Conservation (phyloP, 352 stramenopile species). For the Phytopythium chamaehyphon region DNA sequence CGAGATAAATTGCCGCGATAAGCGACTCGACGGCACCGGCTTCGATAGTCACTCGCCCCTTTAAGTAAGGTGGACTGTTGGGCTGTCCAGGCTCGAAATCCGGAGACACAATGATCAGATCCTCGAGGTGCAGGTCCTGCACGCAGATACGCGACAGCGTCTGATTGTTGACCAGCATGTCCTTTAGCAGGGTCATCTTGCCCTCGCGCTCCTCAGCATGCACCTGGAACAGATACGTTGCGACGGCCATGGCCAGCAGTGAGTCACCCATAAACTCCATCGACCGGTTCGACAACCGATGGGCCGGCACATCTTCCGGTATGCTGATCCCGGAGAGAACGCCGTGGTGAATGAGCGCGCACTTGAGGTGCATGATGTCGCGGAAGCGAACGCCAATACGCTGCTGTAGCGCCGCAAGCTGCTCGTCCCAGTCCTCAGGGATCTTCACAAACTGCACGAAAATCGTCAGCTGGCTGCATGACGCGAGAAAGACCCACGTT, state of each 20-base stretch:
- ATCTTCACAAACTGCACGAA: constrained; percentile 15
- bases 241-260: constrained; percentile 36
- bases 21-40: constrained; percentile 49
- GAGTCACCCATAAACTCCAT: constrained; percentile 62
- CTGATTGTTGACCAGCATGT: constrained; percentile 51
- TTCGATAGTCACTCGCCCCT: constrained; percentile 50
- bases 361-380: constrained; percentile 38
- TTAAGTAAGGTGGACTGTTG: constrained; percentile 14
- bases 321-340: constrained; percentile 23
- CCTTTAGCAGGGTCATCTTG: constrained; percentile 44
- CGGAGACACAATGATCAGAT: constrained; percentile 32
- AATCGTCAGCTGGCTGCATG: background rate
- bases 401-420: constrained; percentile 27
- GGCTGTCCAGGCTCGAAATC: constrained; percentile 18
- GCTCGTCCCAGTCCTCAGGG: constrained; percentile 29
- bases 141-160: constrained; percentile 48
- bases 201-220: constrained; percentile 49
- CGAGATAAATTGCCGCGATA: constrained; percentile 48
- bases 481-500: background rate
- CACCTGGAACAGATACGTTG: constrained; percentile 54
- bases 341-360: constrained; percentile 54
- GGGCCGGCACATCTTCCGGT: constrained; percentile 16
- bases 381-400: constrained; percentile 41
- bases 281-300: constrained; percentile 55
- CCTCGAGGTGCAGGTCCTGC: constrained; percentile 36